Evolutionary conservation across 208 protist species (phyloP), one percentile per base, ranked within the genome.

Genomic region (Endotrypanum monterogeii): DNA sequence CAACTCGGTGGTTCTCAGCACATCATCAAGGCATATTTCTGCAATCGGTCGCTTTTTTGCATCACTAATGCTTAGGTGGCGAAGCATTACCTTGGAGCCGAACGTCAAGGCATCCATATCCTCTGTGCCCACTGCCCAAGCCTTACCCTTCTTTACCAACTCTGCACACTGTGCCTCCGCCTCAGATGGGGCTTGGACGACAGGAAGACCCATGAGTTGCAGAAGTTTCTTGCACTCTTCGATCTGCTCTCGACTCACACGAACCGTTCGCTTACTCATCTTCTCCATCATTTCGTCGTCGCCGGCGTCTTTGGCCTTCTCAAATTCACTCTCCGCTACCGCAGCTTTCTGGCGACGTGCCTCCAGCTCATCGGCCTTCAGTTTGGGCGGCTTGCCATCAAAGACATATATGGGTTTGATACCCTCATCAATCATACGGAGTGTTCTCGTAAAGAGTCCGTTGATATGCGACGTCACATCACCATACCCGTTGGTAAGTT

Each of bases 81-180:
- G 91, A 3, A 99, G 78, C 74, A 99, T 89, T 39, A 99, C 83
- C 8, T 86, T 87, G 0, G 98, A 89, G 18, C 98, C 99, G 82
- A 99, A 99, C 1, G 99, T 99, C 2, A 99, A 93, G 16, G 99
- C 91, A 80, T 99, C 99, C 99, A 99, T 99, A 86, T 99, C 99
- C 83, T 99, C 99, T 23, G 99, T 99, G 12, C 89, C 99, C 6
- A 99, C 98, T 0, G 97, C 99, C 90, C 91, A 99, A 39, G 98
- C 98, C 67, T 98, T 94, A 4, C 97, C 98, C 39, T 78, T 90
- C 78, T 97, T 95, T 37, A 93, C 89, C 14, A 99, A 79, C 69
- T 95, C 98, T 4, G 99, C 99, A 80, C 99, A 99, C 90, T 99
- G 99, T 51, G 99, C 99, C 82, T 99, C 98, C 23, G 99, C 99